Base-by-base conservation (phyloP, 176 grass and related monocot species). In the Leersia perrieri region DNA sequence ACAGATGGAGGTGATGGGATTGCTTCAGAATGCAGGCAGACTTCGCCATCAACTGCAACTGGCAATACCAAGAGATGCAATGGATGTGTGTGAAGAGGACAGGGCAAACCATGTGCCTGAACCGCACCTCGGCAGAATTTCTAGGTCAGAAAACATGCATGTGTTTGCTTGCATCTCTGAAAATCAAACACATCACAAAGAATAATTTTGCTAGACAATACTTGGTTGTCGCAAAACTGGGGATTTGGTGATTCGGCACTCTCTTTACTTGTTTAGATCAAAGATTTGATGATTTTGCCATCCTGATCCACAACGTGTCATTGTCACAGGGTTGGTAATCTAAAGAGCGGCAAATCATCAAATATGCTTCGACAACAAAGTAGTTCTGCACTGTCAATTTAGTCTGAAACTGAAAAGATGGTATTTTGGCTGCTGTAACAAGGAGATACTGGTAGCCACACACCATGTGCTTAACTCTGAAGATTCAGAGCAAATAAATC, bases 41-140 rank as follows among this genome's bases (percentile, higher is more conserved):
- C 33, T 22, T 70, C 66, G 34, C 51, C 79, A 33, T 81, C 67
- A 5, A 26, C 10, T 31, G 79, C 66, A 15, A 41, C 28, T 25
- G 67, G 34, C 29, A 79, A 53, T 53, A 53, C 49, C 49, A 67
- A 60, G 78, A 33, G 38, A 30, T 0, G 51, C 64, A 44, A 44
- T 20, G 45, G 22, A 57, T 58, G 53, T 18, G 42, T 40, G 40
- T 10, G 12, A 39, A 73, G 14, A 29, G 13, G 45, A 60, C 64
- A 58, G 40, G 70, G 77, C 76, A n/a, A 66, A 58, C 68, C 84
- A 80, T 80, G 76, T 80, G 84, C 47, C 45, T 69, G 23, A 26
- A 14, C 27, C n/a, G 53, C 27, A 28, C 26, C 9, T 40, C 10
- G 68, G 53, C 27, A 25, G 67, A 51, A 58, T 70, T 30, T 68